Base-by-base conservation (phyloP, 148 eudicot genomes). In the Rhododendron vialii region DNA sequence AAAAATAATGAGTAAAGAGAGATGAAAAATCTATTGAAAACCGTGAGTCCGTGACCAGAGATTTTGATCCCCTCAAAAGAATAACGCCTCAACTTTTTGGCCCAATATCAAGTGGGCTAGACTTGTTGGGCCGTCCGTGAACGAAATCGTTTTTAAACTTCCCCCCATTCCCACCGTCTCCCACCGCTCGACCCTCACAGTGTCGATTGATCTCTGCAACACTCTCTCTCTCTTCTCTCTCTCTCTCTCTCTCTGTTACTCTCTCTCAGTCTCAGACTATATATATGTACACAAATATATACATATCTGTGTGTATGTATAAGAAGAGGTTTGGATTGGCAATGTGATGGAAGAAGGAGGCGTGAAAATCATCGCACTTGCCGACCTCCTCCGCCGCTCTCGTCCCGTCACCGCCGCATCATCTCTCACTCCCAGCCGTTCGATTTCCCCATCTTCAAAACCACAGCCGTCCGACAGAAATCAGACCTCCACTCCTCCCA, bases 381-480 rank as follows among this genome's bases (percentile, higher is more conserved):
- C 93, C 80, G 95, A 90, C 51, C 96, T 96, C 78, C 87, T 95
- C 84, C 86, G 80, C 17, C 91, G 88, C 18, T 91, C 91, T 2
- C 93, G 90, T 1, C 93, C 95, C 20, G 71, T 93, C 84, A 88
- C 96, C 90, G 98, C 90, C 85, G 86, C 96, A 9, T 85, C 86
- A 47, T 87, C 95, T 43, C 89, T 95, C 83, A 4, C 69, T 47
- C 59, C 79, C 88, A 48, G 55, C 73, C 78, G 85, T 84, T 83
- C 76, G 1, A 51, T 35, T 36, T 11, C 85, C 14, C 47, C 89
- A 28, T 22, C 88, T 33, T 51, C 57, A 45, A 73, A 67, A 1
- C 78, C 65, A 82, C 84, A 76, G 35, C 65, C 76, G 10, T 36
- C 76, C 24, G 17, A 17, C 18, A 1, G 35, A 20, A 77, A 33